These are phyloP conservation scores for Cercospora janseana DNA, from an alignment of 2,329 filamentous ascomycete genomes.

Conservation along the genomic window DNA sequence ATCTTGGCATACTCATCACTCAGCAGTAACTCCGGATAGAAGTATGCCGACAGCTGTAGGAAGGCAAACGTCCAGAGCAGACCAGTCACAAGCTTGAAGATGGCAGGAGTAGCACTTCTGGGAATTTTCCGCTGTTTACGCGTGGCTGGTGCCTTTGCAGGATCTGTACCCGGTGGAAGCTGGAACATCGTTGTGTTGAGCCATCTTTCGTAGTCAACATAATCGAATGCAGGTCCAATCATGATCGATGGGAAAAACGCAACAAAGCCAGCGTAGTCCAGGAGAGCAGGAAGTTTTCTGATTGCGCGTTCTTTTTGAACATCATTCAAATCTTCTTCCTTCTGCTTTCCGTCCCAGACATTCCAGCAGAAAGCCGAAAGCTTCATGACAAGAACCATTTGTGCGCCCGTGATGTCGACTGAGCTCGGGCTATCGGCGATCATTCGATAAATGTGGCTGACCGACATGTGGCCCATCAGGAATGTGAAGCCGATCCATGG, in stretches of 20 bases:
- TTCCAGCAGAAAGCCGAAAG: slow-evolving; percentile 97
- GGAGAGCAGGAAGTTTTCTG: slow-evolving; percentile 66
- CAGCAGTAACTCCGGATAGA: slow-evolving; percentile 62
- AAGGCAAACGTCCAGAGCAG: slow-evolving; percentile 77
- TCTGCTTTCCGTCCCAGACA: slow-evolving; percentile 83
- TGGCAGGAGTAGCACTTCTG: slow-evolving; percentile 80
- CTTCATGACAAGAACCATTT: slow-evolving; percentile 99
- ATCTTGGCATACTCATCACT: slow-evolving; percentile 65
- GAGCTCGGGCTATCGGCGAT: slow-evolving; percentile 61
- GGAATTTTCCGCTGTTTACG: slow-evolving; percentile 90
- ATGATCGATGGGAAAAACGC: slow-evolving; percentile 93
- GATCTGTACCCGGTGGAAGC: slow-evolving; percentile 74
- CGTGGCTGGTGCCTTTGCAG: slow-evolving; percentile 78
- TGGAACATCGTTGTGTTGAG: slow-evolving; percentile 95
- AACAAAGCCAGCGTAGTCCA: slow-evolving; percentile 88
- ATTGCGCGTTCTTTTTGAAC: slow-evolving; percentile 82
- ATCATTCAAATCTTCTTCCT: slow-evolving; percentile 76
- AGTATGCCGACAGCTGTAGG: slow-evolving; percentile 67
- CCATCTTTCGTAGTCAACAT: slow-evolving; percentile 86
- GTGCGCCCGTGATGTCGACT: slow-evolving; percentile 87
- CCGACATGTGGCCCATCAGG: slow-evolving; percentile 90
- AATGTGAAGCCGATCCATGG: slow-evolving; percentile 95
- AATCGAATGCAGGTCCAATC: slow-evolving; percentile 90
- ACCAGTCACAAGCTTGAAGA: slow-evolving; percentile 70
- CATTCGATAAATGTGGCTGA: slow-evolving; percentile 84